Evolutionary conservation across 306 rosid species (phyloP), one percentile per base, ranked within the genome.

Genomic region (Hippophae rhamnoides): DNA sequence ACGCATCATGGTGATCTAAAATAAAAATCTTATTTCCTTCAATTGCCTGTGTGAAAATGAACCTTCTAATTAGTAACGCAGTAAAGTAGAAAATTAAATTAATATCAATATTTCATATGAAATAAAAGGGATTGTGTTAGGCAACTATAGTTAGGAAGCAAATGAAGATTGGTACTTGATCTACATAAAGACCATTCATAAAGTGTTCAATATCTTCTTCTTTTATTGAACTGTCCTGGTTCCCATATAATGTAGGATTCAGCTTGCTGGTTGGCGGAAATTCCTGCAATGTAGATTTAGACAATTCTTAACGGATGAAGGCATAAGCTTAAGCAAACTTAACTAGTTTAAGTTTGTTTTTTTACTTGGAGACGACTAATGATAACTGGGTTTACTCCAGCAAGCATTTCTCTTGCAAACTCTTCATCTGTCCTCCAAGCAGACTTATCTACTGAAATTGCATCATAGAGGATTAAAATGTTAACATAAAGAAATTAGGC

Each of bases 401-500:
- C 95, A 13, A 92, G 82, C 97, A 84, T 92, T 84, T 92, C 97
- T 69, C 99, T 74, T 49, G 57, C 90, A 47, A 92, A 88, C 66
- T 92, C 99, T 45, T 85, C 90, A 6, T 88, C 97, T 5, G 96
- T 80, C 60, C 99, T 80, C 99, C 99, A 92, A 49, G 99, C 99
- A 48, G 84, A 74, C 60, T 71, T 84, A 54, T 73, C 73, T 6
- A 53, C 99, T 92, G 73, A 69, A 71, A 60, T 50, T 42, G 49
- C 43, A 8, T 41, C 7, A 62, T 9, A 14, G 52, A 61, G 43
- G 13, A 13, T 38, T 73, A 12, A 52, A 0, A 54, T 11, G 13
- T 45, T 44, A 38, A 12, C 9, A 7, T 42, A 27, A 12, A 46
- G 54, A 45, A 48, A 5, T 7, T 48, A 56, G 23, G 12, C 49